Conservation (phyloP, 106 monocot genomes). For the Amphibolis antarctica region DNA sequence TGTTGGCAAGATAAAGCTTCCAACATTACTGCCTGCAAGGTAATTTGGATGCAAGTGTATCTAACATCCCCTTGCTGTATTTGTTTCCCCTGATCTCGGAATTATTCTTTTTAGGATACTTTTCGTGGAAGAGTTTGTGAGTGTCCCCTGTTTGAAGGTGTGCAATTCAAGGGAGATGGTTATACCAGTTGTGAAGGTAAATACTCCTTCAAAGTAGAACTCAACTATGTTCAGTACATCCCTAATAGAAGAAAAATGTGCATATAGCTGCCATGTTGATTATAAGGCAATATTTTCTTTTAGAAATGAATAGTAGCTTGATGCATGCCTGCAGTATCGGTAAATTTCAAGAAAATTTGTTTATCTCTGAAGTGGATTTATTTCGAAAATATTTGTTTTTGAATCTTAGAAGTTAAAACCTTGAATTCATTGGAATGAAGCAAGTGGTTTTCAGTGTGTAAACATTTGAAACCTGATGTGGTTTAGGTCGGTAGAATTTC, state of each 20-base stretch:
- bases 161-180: slow-evolving; percentile 90
- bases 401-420: too few relatives aligned
- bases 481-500: too few relatives aligned
- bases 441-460: too few relatives aligned
- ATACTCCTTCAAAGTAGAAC: not conserved
- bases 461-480: too few relatives aligned
- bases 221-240: not conserved
- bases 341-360: too few relatives aligned
- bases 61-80: not conserved
- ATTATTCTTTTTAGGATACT: slow-evolving; percentile 46
- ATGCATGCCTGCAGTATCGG: too few relatives aligned
- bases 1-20: slow-evolving; percentile 90
- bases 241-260: not conserved
- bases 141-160: slow-evolving; percentile 76
- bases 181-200: slow-evolving; percentile 86
- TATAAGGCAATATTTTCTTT: too few relatives aligned
- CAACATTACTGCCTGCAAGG: slow-evolving; percentile 94
- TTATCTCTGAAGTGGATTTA: too few relatives aligned
- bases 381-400: too few relatives aligned
- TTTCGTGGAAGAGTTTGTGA: slow-evolving; percentile 98
- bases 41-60: slow-evolving; percentile 7
- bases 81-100: not conserved
- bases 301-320: too few relatives aligned
- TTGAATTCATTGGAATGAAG: too few relatives aligned
- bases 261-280: too few relatives aligned